A percentile compares a stretch with the other conserved stretches of the same genome.
Conservation (phyloP, 2,329 filamentous ascomycete genomes). For the Penicillium sp. region DNA sequence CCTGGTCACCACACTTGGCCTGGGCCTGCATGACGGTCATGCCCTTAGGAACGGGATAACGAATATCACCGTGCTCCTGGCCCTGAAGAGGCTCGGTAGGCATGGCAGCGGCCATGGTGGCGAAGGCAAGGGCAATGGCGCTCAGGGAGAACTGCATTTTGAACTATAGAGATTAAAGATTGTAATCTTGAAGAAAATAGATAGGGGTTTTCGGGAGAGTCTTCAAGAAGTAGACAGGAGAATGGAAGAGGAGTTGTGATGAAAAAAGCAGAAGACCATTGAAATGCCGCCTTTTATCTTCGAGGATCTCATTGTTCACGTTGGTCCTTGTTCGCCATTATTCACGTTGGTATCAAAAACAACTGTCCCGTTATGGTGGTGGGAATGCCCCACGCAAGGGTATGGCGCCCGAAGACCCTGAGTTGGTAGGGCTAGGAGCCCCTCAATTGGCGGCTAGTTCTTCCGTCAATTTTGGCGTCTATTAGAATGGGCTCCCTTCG, state of each 20-base stretch:
- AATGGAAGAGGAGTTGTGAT: conserved; percentile 12
- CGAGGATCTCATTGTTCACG: conserved; percentile 4
- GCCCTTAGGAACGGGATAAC: conserved; percentile 22
- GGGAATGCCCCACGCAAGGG: conserved; percentile 24
- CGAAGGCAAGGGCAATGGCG: conserved; percentile 32
- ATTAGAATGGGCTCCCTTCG: conserved; percentile 13
- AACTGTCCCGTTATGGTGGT: conserved; percentile 14
- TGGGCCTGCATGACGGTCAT: conserved; percentile 37
- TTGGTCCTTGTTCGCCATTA: not conserved
- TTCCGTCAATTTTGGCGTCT: conserved; percentile 11
- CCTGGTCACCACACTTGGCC: conserved; percentile 39
- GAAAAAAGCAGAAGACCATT: not conserved
- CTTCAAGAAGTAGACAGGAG: conserved; percentile 6
- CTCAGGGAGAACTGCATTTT: conserved; percentile 39
- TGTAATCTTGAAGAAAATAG: conserved; percentile 13
- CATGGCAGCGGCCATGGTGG: conserved; percentile 31
- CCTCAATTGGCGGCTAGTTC: conserved; percentile 15
- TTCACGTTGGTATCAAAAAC: conserved; percentile 11
- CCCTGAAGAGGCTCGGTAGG: conserved; percentile 19
- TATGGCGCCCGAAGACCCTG: not conserved
- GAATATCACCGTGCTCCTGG: conserved; percentile 5
- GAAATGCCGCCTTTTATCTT: conserved; percentile 23
- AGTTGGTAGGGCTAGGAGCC: not conserved
- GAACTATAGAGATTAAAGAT: conserved; percentile 27
- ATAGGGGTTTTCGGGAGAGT: conserved; percentile 6